Base-by-base conservation (phyloP, 805 yeast genomes). In the Ogataea nonfermentans region DNA sequence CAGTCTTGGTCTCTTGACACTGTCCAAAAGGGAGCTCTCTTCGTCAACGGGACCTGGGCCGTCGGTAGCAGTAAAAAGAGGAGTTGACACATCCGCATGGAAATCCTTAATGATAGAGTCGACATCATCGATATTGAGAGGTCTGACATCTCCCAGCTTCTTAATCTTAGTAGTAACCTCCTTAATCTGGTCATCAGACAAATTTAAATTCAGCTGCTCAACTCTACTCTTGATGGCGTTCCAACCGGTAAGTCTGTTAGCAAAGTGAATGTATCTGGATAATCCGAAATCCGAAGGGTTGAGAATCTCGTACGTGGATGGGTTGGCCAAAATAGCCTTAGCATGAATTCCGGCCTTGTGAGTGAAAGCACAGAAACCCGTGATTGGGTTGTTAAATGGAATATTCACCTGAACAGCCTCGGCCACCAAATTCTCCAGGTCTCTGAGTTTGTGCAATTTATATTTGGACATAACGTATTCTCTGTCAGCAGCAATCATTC, bases 321-420 rank as follows among this genome's bases (percentile, higher is more conserved):
- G 81, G 61, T 76, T 76, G 36, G 81, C 81, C 49, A 76, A 68
- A 41, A 76, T 76, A 35, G 81, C 81, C 59, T 76, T 74, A 41
- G 81, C 81, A 47, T 76, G 81, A 47, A 76, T 74, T 59, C 81
- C 81, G 15, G 81, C 81, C 63, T 76, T 76, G 61, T 76, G 81
- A 29, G 81, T 76, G 61, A 76, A 76, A 30, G 81, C 80, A 66
- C 81, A 75, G 68, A 76, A 76, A 13, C 81, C 81, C 32, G 81
- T 76, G 54, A 76, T 74, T 45, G 81, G 81, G 61, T 76, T 75
- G 65, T 76, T 76, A 66, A 76, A 76, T 15, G 81, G 81, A 48
- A 76, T 68, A 50, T 75, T 76, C 38, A 76, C 79, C 53, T 70
- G 75, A 29, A 76, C 80, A 19, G 77, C 74, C 35, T 76, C 81